Conservation (phyloP, 129 eudicot genomes). For the Centella asiatica region DNA sequence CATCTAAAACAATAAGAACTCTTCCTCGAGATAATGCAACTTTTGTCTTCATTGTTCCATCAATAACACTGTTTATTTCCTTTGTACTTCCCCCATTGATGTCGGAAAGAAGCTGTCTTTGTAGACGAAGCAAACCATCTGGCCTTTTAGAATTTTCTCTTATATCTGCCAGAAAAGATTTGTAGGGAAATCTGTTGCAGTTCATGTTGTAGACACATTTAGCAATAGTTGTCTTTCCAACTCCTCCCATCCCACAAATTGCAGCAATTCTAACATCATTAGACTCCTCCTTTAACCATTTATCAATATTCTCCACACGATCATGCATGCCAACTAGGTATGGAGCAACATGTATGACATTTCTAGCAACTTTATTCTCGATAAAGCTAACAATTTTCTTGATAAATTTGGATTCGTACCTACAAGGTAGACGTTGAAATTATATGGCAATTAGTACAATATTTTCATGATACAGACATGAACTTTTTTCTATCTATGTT, state of each 20-base stretch:
- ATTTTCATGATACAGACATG: background rate
- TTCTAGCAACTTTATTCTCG: constrained; percentile 10
- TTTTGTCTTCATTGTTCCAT: constrained; percentile 9
- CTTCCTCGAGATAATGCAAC: constrained; percentile 3
- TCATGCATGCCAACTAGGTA: constrained; percentile 23
- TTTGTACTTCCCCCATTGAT: constrained; percentile 15
- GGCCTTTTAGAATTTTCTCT: background rate
- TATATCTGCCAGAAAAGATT: background rate
- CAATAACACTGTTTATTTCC: constrained; percentile 6
- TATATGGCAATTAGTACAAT: too few species aligned
- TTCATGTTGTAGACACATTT: background rate
- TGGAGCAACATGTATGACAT: constrained; percentile 5
- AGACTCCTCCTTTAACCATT: constrained; percentile 24
- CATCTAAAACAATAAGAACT: constrained; percentile 29
- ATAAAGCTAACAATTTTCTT: constrained; percentile 13
- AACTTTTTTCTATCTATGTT: too few species aligned
- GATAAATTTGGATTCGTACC: constrained; percentile 16
- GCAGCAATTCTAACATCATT: background rate
- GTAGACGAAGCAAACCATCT: constrained; percentile 14
- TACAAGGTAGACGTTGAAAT: background rate
- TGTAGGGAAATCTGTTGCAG: background rate
- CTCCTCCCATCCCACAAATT: constrained; percentile 9
- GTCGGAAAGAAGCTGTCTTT: constrained; percentile 15
- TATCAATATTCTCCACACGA: constrained; percentile 11
- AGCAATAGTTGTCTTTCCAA: constrained; percentile 18